These are phyloP conservation scores for Puccinia triticina DNA, from an alignment of 1,284 basidiomycete genomes.

Conservation along the genomic window DNA sequence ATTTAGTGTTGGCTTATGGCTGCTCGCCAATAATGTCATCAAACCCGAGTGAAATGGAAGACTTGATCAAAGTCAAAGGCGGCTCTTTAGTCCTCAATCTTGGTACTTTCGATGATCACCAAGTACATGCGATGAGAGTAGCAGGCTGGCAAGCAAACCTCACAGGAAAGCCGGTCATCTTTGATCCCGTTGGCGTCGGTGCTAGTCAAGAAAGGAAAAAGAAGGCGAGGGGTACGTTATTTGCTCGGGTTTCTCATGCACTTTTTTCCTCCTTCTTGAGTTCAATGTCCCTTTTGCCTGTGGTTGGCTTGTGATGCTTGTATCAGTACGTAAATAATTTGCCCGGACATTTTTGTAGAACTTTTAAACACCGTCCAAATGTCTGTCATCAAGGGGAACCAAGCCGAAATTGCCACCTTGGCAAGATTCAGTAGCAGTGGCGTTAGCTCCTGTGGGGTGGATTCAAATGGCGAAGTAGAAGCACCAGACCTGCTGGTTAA, in stretches of 20 bases:
- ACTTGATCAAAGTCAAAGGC: slow-evolving; percentile 6
- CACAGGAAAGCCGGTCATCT: slow-evolving; percentile 77
- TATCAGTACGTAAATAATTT: background rate
- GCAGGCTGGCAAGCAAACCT: slow-evolving; percentile 76
- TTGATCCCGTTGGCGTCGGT: slow-evolving; percentile 92
- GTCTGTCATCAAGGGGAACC: slow-evolving; percentile 92
- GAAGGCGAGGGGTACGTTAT: slow-evolving; percentile 62
- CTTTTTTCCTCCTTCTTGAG: slow-evolving; percentile 7
- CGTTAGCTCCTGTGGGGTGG: slow-evolving; percentile 76
- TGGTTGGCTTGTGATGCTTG: background rate
- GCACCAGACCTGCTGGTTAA: slow-evolving; percentile 75
- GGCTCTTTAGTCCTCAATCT: slow-evolving; percentile 79
- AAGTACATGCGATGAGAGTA: slow-evolving; percentile 73
- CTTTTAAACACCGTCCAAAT: slow-evolving; percentile 83
- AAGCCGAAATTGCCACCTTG: slow-evolving; percentile 81
- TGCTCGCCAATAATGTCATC: slow-evolving; percentile 85
- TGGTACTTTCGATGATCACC: slow-evolving; percentile 74
- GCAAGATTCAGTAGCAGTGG: slow-evolving; percentile 73
- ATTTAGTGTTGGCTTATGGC: slow-evolving; percentile 83
- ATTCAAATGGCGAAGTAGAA: slow-evolving; percentile 78
- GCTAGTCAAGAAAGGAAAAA: slow-evolving; percentile 74
- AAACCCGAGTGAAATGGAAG: slow-evolving; percentile 31
- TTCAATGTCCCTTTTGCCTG: background rate
- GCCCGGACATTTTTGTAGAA: slow-evolving; percentile 64
- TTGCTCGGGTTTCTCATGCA: background rate